phyloP scores from a whole-genome alignment of 2,329 filamentous ascomycete genomes.

The Aureobasidium lini region DNA sequence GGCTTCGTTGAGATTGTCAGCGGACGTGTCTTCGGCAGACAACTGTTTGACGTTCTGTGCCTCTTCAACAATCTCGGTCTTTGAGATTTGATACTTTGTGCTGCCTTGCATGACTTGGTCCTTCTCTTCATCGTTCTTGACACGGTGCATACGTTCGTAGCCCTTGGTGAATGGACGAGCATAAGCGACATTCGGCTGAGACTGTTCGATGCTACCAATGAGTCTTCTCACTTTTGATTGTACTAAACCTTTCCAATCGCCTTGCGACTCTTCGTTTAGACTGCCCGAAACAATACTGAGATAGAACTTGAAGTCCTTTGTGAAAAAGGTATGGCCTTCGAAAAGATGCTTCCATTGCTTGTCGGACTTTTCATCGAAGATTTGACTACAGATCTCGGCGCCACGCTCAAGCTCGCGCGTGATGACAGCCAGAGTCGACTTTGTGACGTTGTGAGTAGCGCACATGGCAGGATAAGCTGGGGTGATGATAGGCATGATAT shows the following conservation, averaged over 20 bases:
- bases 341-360: conserved; percentile 83
- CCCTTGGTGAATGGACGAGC: conserved; percentile 91
- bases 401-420: conserved; percentile 74
- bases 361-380: conserved; percentile 59
- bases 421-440: conserved; percentile 78
- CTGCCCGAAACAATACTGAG: conserved; percentile 79
- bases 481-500: conserved; percentile 97
- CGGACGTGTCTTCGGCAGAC: conserved; percentile 39
- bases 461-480: conserved; percentile 98
- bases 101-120: conserved; percentile 56
- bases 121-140: conserved; percentile 53
- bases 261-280: conserved; percentile 74
- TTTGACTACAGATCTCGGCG: conserved; percentile 67
- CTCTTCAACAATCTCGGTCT: conserved; percentile 48
- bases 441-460: conserved; percentile 86
- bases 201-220: conserved; percentile 73
- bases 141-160: conserved; percentile 74
- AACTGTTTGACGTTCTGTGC: conserved; percentile 43
- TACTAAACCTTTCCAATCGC: conserved; percentile 83
- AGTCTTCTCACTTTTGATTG: conserved; percentile 88
- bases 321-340: conserved; percentile 87
- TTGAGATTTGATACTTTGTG: conserved; percentile 52
- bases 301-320: conserved; percentile 88
- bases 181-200: conserved; percentile 64
- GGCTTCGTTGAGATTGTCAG: conserved; percentile 32